Conservation (phyloP, 192 early-diverging fungal genomes). For the Dimargaris verticillata region DNA sequence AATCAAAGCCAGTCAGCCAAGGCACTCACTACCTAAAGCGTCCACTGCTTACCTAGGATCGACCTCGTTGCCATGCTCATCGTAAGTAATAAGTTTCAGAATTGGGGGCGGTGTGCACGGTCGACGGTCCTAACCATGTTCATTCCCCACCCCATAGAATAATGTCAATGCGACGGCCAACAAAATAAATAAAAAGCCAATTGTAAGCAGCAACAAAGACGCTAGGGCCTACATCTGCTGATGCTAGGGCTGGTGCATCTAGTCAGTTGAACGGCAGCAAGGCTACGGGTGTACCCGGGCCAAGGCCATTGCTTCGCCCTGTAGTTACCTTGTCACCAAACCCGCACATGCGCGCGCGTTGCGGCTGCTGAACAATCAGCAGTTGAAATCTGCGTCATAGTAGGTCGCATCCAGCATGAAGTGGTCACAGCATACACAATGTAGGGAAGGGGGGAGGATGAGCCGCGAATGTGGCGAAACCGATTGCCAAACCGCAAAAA, state of each 20-base stretch:
- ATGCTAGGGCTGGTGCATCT: too few species aligned
- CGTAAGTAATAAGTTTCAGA: constrained; percentile 35
- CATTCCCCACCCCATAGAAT: too few species aligned
- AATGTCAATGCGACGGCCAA: too few species aligned
- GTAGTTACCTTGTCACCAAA: constrained; percentile 49
- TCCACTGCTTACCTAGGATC: constrained; percentile 34
- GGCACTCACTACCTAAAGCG: constrained; percentile 22
- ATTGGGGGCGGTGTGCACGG: constrained; percentile 55
- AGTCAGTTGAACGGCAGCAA: too few species aligned
- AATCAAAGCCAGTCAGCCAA: constrained; percentile 18
- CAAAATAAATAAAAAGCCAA: too few species aligned
- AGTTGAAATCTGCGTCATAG: constrained; percentile 24
- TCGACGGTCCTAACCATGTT: constrained; percentile 37
- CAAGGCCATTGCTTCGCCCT: too few species aligned
- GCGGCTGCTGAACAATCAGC: constrained; percentile 50
- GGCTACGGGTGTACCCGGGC: too few species aligned
- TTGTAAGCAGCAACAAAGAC: too few species aligned
- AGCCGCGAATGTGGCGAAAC: too few species aligned
- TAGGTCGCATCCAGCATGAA: background rate
- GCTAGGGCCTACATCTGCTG: too few species aligned
- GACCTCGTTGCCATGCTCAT: constrained; percentile 29
- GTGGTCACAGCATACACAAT: background rate
- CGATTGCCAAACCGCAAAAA: too few species aligned
- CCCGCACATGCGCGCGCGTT: constrained; percentile 58
- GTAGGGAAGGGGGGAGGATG: background rate